Conservation (phyloP, 768 basidiomycete species). For the Lactarius quietus region DNA sequence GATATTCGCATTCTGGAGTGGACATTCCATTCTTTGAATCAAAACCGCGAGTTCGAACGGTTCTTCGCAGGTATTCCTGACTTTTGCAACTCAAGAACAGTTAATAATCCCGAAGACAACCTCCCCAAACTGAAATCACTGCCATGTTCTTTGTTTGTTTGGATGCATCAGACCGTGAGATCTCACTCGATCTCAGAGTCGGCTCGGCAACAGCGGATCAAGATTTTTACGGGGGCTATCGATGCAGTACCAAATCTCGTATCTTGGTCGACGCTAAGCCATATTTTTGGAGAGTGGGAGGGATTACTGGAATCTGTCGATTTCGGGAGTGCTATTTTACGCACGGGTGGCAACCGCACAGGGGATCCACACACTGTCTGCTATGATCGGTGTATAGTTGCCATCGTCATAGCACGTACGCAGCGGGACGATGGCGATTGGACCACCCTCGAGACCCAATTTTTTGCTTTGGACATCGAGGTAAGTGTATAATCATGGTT, state of each 20-base stretch:
- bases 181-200: background rate
- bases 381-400: conserved; percentile 1
- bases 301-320: background rate
- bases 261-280: background rate
- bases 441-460: background rate
- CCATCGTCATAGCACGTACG: background rate
- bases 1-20: background rate
- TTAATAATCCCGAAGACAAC: background rate
- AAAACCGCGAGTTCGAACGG: background rate
- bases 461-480: background rate
- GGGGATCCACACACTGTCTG: background rate
- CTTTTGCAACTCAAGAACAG: background rate
- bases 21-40: background rate
- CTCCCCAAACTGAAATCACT: background rate
- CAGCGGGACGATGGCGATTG: background rate
- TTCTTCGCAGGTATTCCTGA: background rate
- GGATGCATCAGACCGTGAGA: background rate
- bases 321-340: background rate
- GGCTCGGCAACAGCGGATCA: background rate
- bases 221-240: background rate
- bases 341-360: background rate
- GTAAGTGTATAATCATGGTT: background rate
- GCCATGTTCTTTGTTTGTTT: background rate
- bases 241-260: background rate
- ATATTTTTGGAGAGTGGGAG: background rate